Percentiles rank a stretch among this genome's conserved stretches.
These are phyloP conservation scores for Fonsecaea monophora DNA, from an alignment of 2,329 filamentous ascomycete genomes.

Conservation along the genomic window DNA sequence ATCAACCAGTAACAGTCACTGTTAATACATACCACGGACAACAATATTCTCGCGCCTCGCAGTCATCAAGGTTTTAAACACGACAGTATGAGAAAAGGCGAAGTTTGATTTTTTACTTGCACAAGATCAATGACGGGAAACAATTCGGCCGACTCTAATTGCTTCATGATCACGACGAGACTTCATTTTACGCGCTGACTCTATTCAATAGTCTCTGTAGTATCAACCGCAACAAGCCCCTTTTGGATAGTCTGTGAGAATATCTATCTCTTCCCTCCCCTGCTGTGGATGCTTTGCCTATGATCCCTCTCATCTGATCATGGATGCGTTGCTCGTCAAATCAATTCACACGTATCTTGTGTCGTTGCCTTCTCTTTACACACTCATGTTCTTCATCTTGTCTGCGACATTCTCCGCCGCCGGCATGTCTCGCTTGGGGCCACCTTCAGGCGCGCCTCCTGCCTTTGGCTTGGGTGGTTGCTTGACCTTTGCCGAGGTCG, in stretches of 20 bases:
- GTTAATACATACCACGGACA: neutral
- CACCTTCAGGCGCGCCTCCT: slow-evolving; percentile 40
- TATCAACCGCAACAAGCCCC: neutral
- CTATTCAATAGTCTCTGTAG: neutral
- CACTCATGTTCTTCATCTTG: slow-evolving; percentile 51
- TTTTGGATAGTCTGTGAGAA: neutral
- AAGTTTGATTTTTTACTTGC: neutral
- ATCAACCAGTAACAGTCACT: neutral
- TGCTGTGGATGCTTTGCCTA: neutral
- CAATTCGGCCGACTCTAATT: neutral
- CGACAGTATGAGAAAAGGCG: too few species aligned
- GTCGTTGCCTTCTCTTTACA: slow-evolving; percentile 39
- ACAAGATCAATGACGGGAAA: neutral
- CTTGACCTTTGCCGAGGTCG: slow-evolving; percentile 66
- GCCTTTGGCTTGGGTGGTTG: slow-evolving; percentile 43
- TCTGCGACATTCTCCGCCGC: slow-evolving; percentile 47
- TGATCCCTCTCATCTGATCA: neutral
- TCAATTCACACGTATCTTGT: neutral
- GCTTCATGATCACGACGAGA: neutral
- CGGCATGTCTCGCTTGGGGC: slow-evolving; percentile 34
- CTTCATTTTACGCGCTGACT: neutral
- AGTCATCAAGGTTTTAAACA: too few species aligned
- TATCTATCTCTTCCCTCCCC: neutral
- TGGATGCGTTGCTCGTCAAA: neutral
- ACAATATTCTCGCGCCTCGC: too few species aligned